A percentile compares a stretch with the other conserved stretches of the same genome.
Conservation (phyloP, 768 basidiomycete species). For the Serendipita sp. region DNA sequence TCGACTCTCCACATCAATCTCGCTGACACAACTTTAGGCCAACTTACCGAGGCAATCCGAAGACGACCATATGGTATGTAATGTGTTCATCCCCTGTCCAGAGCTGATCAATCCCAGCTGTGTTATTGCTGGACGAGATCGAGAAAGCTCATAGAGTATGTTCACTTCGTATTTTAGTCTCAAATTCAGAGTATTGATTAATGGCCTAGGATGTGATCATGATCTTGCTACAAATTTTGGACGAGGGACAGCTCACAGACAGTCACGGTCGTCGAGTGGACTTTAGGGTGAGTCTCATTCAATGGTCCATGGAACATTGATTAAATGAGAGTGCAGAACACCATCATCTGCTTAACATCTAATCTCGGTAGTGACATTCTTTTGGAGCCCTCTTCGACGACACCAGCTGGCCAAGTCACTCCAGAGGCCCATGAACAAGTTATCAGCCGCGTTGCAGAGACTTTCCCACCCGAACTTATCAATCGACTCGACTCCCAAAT, state of each 20-base stretch:
- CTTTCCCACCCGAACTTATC: constrained; percentile 81
- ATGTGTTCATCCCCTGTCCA: neutral
- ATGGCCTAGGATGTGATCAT: constrained; percentile 56
- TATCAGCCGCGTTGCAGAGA: constrained; percentile 53
- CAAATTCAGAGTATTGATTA: neutral
- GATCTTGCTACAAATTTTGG: constrained; percentile 80
- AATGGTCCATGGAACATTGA: neutral
- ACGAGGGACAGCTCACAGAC: constrained; percentile 80
- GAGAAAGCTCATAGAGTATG: constrained; percentile 68
- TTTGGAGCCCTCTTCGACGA: constrained; percentile 46
- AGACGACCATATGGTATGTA: constrained; percentile 39
- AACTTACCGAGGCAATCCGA: constrained; percentile 49
- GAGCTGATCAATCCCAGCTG: constrained; percentile 24
- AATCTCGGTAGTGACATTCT: constrained; percentile 79
- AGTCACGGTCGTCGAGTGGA: constrained; percentile 85
- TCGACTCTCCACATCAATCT: neutral
- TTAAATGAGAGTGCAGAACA: constrained; percentile 36
- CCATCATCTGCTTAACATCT: constrained; percentile 80
- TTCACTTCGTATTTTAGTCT: neutral
- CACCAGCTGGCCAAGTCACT: constrained; percentile 47
- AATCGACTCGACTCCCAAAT: constrained; percentile 78
- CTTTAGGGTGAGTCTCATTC: constrained; percentile 46
- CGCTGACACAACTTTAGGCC: constrained; percentile 22
- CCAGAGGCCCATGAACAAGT: constrained; percentile 48
- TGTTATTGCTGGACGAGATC: constrained; percentile 49